Percentiles rank a stretch among this genome's conserved stretches.
Conservation (phyloP, 177 flowering plant species). For the Telopea speciosissima region DNA sequence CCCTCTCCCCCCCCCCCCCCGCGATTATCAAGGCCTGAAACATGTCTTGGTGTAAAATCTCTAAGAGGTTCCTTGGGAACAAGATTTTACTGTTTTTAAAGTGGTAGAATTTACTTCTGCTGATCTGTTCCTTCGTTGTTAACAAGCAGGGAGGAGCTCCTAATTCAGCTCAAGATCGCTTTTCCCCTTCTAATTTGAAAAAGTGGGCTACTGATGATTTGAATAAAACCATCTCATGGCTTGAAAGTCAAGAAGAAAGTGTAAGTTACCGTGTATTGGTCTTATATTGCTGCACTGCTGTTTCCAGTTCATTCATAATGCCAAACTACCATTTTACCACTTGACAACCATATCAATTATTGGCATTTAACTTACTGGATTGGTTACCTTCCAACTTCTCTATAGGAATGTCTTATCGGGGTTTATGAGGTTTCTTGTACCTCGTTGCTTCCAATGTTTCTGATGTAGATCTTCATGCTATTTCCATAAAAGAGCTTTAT, state of each 20-base stretch:
- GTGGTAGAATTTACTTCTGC: not conserved
- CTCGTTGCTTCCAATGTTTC: no score
- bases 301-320: not conserved
- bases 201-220: conserved; percentile 78
- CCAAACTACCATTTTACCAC: not conserved
- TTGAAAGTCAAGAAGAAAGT: conserved; percentile 84
- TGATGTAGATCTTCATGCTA: not conserved
- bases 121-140: conserved; percentile 8
- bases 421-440: no score
- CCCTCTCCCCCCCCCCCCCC: no score
- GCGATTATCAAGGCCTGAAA: not conserved
- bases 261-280: conserved; percentile 27
- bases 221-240: conserved; percentile 64
- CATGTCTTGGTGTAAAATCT: not conserved
- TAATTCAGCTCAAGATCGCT: conserved; percentile 20
- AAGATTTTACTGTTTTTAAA: not conserved
- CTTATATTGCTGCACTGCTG: not conserved
- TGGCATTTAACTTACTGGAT: not conserved
- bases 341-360: not conserved
- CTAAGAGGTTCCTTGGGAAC: not conserved
- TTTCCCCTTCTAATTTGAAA: conserved; percentile 58
- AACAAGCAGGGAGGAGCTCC: conserved; percentile 34
- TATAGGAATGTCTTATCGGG: not conserved
- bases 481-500: not conserved
- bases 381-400: not conserved